A percentile compares a stretch with the other conserved stretches of the same genome.
Conservation (phyloP, 2,329 filamentous ascomycete species). For the Nannizziopsis barbatae region DNA sequence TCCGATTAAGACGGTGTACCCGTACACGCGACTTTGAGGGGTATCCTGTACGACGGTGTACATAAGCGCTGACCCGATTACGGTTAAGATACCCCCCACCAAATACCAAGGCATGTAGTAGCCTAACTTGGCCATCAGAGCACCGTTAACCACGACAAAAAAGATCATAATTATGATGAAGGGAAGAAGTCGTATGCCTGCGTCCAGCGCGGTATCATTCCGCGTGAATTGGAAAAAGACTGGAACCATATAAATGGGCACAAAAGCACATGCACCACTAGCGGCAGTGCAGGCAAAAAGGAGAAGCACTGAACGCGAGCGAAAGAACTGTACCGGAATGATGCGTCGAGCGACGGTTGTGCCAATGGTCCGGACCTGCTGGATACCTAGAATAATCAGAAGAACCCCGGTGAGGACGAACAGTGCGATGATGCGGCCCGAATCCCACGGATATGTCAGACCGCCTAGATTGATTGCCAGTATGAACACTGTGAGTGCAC, state of each 20-base stretch:
- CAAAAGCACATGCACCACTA: slow-evolving; percentile 35
- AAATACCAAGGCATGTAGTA: slow-evolving; percentile 24
- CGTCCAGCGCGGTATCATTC: not conserved
- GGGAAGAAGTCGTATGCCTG: slow-evolving; percentile 24
- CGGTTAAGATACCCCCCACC: slow-evolving; percentile 12
- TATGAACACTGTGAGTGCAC: slow-evolving; percentile 30
- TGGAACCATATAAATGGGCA: too few species aligned
- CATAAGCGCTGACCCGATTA: not conserved
- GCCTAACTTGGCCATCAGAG: not conserved
- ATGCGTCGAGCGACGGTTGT: too few species aligned
- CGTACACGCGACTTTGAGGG: slow-evolving; percentile 19
- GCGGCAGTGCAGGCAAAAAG: not conserved
- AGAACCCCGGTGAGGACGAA: slow-evolving; percentile 40
- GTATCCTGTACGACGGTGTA: slow-evolving; percentile 19
- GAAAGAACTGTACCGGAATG: too few species aligned
- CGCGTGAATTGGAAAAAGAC: slow-evolving; percentile 48
- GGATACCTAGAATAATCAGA: slow-evolving; percentile 37
- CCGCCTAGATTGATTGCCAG: slow-evolving; percentile 45
- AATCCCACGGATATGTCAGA: slow-evolving; percentile 38
- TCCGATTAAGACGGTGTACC: slow-evolving; percentile 31
- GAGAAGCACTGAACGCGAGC: too few species aligned
- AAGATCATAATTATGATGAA: slow-evolving; percentile 17
- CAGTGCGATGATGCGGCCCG: slow-evolving; percentile 35
- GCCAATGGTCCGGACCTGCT: too few species aligned
- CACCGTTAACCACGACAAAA: not conserved